A percentile compares a stretch with the other conserved stretches of the same genome.
Conservation (phyloP, 805 yeast genomes). For the Ogataea nonfermentans region DNA sequence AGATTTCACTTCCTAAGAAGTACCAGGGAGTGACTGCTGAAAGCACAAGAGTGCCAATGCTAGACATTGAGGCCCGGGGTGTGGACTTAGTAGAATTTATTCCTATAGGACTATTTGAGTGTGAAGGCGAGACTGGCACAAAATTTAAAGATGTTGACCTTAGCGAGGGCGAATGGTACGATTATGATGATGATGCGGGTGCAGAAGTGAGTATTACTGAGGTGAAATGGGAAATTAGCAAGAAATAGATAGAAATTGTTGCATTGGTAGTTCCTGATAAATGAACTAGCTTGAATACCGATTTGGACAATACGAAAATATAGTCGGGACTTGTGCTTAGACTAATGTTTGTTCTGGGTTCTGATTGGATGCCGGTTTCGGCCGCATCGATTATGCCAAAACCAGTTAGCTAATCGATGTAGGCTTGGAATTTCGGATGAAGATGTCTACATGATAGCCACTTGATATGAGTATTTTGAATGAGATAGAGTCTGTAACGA, state of each 20-base stretch:
- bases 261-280: no score
- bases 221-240: conserved; percentile 61
- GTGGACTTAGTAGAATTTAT: conserved; percentile 66
- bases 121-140: conserved; percentile 47
- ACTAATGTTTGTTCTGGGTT: no score
- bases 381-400: no score
- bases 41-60: conserved; percentile 41
- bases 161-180: conserved; percentile 87
- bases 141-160: conserved; percentile 65
- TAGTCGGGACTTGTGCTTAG: no score
- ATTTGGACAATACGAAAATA: neutral
- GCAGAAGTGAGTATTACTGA: conserved; percentile 81
- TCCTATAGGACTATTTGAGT: conserved; percentile 60
- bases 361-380: no score
- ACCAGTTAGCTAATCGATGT: no score
- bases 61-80: conserved; percentile 85
- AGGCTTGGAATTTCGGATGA: no score
- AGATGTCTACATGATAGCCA: no score
- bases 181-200: conserved; percentile 83
- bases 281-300: neutral
- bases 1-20: conserved; percentile 25
- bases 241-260: conserved; percentile 11
- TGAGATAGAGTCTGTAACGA: no score
- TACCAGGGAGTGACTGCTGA: conserved; percentile 37
- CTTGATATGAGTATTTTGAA: no score